phyloP scores from a whole-genome alignment of 2,329 filamentous ascomycete genomes.

The Plectosphaerella plurivora region DNA sequence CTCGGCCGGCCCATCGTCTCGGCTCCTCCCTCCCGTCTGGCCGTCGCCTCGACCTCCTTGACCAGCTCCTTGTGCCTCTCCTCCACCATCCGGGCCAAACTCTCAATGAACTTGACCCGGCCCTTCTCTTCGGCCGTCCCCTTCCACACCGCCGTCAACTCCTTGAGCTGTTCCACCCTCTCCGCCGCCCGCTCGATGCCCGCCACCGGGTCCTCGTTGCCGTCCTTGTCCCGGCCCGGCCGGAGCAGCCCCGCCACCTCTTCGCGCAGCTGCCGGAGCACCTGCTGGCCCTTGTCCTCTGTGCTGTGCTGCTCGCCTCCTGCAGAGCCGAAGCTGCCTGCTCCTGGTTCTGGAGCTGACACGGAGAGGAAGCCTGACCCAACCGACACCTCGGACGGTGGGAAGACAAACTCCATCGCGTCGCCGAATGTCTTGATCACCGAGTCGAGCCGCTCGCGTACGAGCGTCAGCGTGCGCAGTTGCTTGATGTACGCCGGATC shows the following conservation, averaged over 20 bases:
- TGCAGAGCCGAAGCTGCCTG: constrained; percentile 13
- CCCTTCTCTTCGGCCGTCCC: constrained; percentile 95
- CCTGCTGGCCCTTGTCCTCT: constrained; percentile 83
- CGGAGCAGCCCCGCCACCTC: constrained; percentile 68
- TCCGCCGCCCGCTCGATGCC: constrained; percentile 71
- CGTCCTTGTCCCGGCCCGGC: neutral
- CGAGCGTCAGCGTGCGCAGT: constrained; percentile 75
- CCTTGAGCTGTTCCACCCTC: constrained; percentile 72
- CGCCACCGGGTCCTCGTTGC: constrained; percentile 48
- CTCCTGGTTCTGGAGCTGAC: constrained; percentile 73
- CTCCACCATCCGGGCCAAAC: constrained; percentile 75
- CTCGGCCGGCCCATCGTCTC: constrained; percentile 20
- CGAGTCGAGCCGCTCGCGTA: constrained; percentile 78
- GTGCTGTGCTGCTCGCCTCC: constrained; percentile 56
- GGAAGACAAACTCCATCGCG: constrained; percentile 92
- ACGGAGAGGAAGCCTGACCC: constrained; percentile 85
- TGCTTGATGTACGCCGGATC: constrained; percentile 70
- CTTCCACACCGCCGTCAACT: constrained; percentile 79
- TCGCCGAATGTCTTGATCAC: constrained; percentile 91
- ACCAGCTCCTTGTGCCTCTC: constrained; percentile 58
- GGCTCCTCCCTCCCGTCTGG: constrained; percentile 27
- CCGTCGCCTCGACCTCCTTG: constrained; percentile 44
- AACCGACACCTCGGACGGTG: constrained; percentile 80
- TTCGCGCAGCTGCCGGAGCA: constrained; percentile 63
- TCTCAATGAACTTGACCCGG: constrained; percentile 74